phyloP scores from a whole-genome alignment of 495 filamentous ascomycete species.

The Penicillium subrubescens region DNA sequence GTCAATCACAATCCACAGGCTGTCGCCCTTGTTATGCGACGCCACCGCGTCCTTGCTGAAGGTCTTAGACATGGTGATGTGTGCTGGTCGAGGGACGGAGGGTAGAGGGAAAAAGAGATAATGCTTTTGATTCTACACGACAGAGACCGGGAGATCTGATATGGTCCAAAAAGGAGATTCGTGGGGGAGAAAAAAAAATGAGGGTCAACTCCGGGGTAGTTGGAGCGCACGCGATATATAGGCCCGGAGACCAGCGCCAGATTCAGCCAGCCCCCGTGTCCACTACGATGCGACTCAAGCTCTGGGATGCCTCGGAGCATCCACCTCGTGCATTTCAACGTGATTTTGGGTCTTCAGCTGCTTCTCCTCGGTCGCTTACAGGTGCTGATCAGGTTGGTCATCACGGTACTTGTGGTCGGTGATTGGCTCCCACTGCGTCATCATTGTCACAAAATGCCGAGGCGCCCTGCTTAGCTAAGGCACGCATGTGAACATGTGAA shows the following conservation, averaged over 20 bases:
- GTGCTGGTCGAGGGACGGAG: conserved; percentile 4
- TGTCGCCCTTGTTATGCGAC: conserved; percentile 83
- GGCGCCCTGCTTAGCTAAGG: conserved; percentile 25
- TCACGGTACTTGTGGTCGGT: conserved; percentile 11
- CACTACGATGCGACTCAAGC: conserved; percentile 7
- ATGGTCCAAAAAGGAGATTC: conserved; percentile 6
- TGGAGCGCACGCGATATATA: conserved; percentile 28
- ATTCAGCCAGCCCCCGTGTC: conserved; percentile 16
- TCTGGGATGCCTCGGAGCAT: conserved; percentile 27
- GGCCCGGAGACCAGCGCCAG: conserved; percentile 11
- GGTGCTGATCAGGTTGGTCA: conserved; percentile 28
- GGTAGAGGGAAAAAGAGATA: neutral
- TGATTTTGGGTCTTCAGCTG: conserved; percentile 16
- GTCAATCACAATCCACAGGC: conserved; percentile 88
- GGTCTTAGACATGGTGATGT: conserved; percentile 75
- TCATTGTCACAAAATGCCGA: conserved; percentile 33
- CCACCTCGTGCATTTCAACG: conserved; percentile 9
- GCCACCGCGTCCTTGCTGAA: conserved; percentile 85
- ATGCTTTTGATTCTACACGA: neutral
- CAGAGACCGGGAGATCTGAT: conserved; percentile 4
- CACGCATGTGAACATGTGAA: conserved; percentile 21
- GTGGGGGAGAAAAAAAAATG: conserved; percentile 21
- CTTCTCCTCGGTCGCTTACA: conserved; percentile 23
- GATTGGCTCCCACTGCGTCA: conserved; percentile 34
- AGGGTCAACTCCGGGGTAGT: conserved; percentile 27